Evolutionary conservation across 306 rosid genomes (phyloP).

Genomic region (Castanea mollissima): DNA sequence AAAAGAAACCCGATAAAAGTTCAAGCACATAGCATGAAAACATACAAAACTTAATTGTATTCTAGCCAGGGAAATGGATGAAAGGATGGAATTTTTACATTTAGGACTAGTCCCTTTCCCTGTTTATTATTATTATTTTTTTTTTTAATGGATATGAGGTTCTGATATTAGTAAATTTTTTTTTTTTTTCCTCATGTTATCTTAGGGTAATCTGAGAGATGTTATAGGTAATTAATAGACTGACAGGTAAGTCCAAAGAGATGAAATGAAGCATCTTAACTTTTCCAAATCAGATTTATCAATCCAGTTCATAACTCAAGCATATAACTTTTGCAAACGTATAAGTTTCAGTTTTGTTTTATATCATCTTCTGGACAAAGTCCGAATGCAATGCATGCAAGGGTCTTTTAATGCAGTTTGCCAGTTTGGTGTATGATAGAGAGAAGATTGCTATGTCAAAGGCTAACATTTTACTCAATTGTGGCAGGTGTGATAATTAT

Average conservation of each 20-base stretch:
- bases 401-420: not conserved
- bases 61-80: not conserved
- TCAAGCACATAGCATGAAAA: not conserved
- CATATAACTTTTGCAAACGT: constrained; percentile 77
- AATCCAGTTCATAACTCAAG: constrained; percentile 52
- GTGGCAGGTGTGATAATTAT: not conserved
- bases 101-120: not conserved
- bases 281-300: constrained; percentile 57
- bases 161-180: constrained; percentile 6
- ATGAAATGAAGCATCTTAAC: constrained; percentile 43
- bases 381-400: not conserved
- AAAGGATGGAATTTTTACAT: not conserved
- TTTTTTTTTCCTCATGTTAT: constrained; percentile 27
- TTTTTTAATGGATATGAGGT: not conserved
- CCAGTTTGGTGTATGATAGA: not conserved
- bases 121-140: not conserved
- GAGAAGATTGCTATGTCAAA: not conserved
- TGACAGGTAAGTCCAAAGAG: constrained; percentile 71
- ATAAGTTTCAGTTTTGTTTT: constrained; percentile 29
- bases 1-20: not conserved
- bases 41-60: not conserved
- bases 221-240: constrained; percentile 41
- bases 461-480: not conserved
- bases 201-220: constrained; percentile 80
- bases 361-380: not conserved